Percentiles rank a stretch among this genome's conserved stretches.
These are phyloP conservation scores for Hortaea werneckii DNA, from an alignment of 2,329 filamentous ascomycete genomes.

Conservation along the genomic window DNA sequence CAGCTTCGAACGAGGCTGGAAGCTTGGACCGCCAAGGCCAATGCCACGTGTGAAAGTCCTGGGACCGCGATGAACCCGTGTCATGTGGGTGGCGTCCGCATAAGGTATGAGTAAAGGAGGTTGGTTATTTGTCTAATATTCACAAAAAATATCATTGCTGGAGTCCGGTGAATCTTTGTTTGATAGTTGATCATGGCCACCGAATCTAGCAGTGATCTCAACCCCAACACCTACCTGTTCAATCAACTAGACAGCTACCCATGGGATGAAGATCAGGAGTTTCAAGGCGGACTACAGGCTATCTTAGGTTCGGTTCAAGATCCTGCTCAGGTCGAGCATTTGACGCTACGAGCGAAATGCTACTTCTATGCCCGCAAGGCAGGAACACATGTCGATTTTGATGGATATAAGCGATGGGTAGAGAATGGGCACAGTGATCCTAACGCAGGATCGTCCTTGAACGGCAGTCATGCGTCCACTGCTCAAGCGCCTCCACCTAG, in stretches of 20 bases:
- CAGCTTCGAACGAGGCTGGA: not conserved
- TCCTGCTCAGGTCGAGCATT: constrained; percentile 43
- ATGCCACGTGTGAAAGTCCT: not conserved
- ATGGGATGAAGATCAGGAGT: constrained; percentile 58
- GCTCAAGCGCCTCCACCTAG: not conserved
- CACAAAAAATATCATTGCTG: too few species aligned
- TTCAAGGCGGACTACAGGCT: constrained; percentile 56
- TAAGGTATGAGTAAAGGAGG: too few species aligned
- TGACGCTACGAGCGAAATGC: constrained; percentile 57
- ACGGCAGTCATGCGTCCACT: not conserved
- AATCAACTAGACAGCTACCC: constrained; percentile 54
- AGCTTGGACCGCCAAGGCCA: constrained; percentile 1
- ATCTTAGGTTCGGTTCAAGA: constrained; percentile 51
- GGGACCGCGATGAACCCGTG: constrained; percentile 9
- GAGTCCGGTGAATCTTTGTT: too few species aligned
- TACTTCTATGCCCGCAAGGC: constrained; percentile 50
- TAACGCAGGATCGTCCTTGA: too few species aligned
- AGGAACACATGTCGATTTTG: constrained; percentile 50
- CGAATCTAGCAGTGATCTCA: constrained; percentile 3
- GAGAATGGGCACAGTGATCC: constrained; percentile 19
- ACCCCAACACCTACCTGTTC: constrained; percentile 34
- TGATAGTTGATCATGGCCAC: constrained; percentile 24
- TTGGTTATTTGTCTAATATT: too few species aligned
- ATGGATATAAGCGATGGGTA: constrained; percentile 56
- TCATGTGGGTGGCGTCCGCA: too few species aligned